Percentiles rank a stretch among this genome's conserved stretches.
Conservation (phyloP, 1,139 yeast genomes). For the Casaregolazyma lundiana region DNA sequence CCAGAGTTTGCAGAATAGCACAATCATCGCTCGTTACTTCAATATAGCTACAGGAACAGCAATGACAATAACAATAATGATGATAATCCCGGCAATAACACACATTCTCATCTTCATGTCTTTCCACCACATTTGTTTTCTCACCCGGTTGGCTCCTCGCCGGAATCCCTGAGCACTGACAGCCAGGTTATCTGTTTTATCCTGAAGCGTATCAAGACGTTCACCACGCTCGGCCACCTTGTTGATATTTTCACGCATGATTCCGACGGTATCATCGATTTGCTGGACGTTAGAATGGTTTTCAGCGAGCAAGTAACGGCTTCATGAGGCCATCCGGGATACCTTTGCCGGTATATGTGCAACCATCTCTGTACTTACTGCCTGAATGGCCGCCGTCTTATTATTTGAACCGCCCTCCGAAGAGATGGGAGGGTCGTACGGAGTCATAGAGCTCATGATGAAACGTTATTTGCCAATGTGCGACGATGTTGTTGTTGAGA, state of each 20-base stretch:
- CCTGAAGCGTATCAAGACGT: conserved; percentile 86
- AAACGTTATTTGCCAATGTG: neutral
- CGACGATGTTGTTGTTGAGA: neutral
- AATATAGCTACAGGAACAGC: conserved; percentile 80
- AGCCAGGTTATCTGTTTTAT: conserved; percentile 89
- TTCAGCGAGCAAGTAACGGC: neutral
- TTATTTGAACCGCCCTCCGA: conserved; percentile 40
- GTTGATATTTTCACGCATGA: conserved; percentile 96
- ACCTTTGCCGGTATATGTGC: neutral
- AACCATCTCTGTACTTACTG: conserved; percentile 44
- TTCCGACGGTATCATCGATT: conserved; percentile 95
- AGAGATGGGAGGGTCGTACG: conserved; percentile 88
- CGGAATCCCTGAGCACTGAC: conserved; percentile 94
- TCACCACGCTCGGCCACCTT: conserved; percentile 95
- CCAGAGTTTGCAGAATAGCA: too few relatives aligned
- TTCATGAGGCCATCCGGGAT: neutral
- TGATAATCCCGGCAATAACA: conserved; percentile 73
- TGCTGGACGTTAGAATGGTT: conserved; percentile 42
- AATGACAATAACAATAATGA: conserved; percentile 79
- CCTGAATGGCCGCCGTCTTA: conserved; percentile 82
- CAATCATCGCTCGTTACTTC: conserved; percentile 3
- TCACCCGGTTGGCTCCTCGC: conserved; percentile 93
- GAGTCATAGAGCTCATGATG: conserved; percentile 72
- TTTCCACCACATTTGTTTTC: conserved; percentile 99
- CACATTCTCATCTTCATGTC: conserved; percentile 97